Evolutionary conservation across 768 basidiomycete genomes (phyloP).

Genomic region (Boletus vermiculosoides): DNA sequence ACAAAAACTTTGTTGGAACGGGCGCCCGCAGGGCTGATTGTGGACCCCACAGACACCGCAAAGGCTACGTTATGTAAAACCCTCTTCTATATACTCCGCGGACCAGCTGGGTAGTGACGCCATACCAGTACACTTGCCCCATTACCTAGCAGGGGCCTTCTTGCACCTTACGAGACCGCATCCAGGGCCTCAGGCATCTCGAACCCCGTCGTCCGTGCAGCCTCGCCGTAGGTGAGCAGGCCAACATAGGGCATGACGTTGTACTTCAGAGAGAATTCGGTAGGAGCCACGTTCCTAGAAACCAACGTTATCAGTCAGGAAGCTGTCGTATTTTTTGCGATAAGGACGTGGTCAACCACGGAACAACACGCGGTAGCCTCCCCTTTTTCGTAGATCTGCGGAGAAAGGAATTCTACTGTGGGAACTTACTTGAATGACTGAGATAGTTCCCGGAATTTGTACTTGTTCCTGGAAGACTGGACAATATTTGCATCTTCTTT

Average conservation of each 20-base stretch:
- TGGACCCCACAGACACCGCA: conserved; percentile 13
- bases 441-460: conserved; percentile 74
- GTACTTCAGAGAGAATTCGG: conserved; percentile 76
- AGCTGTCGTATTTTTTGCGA: conserved; percentile 5
- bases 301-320: conserved; percentile 19
- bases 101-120: conserved; percentile 13
- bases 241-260: conserved; percentile 92
- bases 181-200: conserved; percentile 34
- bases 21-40: conserved; percentile 8
- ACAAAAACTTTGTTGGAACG: conserved; percentile 1
- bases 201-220: conserved; percentile 45
- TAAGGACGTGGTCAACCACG: conserved; percentile 16
- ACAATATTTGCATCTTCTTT: conserved; percentile 68
- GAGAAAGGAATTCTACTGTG: neutral
- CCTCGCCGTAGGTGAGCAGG: conserved; percentile 74
- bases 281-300: conserved; percentile 60
- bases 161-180: conserved; percentile 25
- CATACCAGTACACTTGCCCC: conserved; percentile 7
- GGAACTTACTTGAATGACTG: conserved; percentile 68
- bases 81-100: conserved; percentile 14
- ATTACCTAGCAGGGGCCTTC: neutral
- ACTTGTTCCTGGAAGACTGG: conserved; percentile 66
- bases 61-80: conserved; percentile 21
- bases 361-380: conserved; percentile 20
- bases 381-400: conserved; percentile 1